Evolutionary conservation across 2,329 filamentous ascomycete genomes (phyloP).

Genomic region (Hypoxylon sp.): DNA sequence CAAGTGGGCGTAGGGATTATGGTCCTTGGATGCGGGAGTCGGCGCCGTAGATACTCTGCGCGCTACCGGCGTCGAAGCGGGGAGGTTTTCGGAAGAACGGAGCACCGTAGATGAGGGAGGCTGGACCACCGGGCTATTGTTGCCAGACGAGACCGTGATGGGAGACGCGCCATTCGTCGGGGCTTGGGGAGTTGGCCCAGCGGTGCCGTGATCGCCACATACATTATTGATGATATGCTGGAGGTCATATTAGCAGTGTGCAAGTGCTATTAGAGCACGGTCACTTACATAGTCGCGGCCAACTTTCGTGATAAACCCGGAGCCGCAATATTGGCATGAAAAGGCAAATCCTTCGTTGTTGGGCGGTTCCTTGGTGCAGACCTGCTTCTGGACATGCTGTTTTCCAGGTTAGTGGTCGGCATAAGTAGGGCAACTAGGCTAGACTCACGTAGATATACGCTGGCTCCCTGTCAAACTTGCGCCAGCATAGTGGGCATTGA

Average conservation of each 20-base stretch:
- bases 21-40: conserved; percentile 26
- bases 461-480: conserved; percentile 36
- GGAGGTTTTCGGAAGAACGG: not conserved
- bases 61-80: conserved; percentile 19
- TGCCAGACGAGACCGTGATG: conserved; percentile 23
- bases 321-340: conserved; percentile 56
- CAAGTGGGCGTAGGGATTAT: conserved; percentile 57
- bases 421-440: not conserved
- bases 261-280: not conserved
- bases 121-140: conserved; percentile 25
- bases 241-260: conserved; percentile 21
- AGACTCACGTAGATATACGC: conserved; percentile 45
- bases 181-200: conserved; percentile 35
- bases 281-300: conserved; percentile 53
- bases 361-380: conserved; percentile 45
- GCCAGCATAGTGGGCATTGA: conserved; percentile 44
- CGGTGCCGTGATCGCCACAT: conserved; percentile 53
- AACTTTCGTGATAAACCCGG: conserved; percentile 52
- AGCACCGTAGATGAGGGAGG: not conserved
- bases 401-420: conserved; percentile 10
- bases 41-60: not conserved
- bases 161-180: conserved; percentile 18
- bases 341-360: conserved; percentile 45
- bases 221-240: conserved; percentile 53
- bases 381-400: conserved; percentile 48